Percentiles rank a stretch among this genome's conserved stretches.
Conservation (phyloP, 257 asterid species). For the Catharanthus roseus region DNA sequence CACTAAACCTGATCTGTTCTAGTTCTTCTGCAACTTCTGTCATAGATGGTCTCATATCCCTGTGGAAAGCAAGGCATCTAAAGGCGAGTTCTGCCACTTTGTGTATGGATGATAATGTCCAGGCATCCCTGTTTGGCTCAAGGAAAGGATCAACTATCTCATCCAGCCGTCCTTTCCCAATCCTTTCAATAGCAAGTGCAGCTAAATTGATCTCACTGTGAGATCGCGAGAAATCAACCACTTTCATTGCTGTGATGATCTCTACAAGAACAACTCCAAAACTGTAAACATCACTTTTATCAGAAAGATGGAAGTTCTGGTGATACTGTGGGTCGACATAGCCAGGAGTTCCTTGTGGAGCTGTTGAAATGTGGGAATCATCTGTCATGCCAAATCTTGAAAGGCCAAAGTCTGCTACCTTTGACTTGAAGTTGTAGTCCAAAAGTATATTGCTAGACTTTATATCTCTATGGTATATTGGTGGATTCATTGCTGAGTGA, state of each 20-base stretch:
- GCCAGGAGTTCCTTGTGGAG: slow-evolving; percentile 98
- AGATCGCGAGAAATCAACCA: slow-evolving; percentile 78
- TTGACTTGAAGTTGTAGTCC: slow-evolving; percentile 65
- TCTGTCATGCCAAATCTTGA: slow-evolving; percentile 85
- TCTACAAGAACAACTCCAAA: slow-evolving; percentile 97
- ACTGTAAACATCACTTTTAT: slow-evolving; percentile 92
- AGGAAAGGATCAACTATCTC: slow-evolving; percentile 75
- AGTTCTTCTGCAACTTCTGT: slow-evolving; percentile 89
- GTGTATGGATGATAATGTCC: slow-evolving; percentile 82
- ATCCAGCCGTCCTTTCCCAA: slow-evolving; percentile 75
- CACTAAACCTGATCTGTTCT: slow-evolving; percentile 71
- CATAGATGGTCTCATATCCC: slow-evolving; percentile 95
- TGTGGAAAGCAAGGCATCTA: slow-evolving; percentile 83
- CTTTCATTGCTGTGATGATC: slow-evolving; percentile 72
- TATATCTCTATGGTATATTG: slow-evolving; percentile 83
- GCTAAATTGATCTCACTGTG: slow-evolving; percentile 80
- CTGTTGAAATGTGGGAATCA: slow-evolving; percentile 89
- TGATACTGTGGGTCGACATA: slow-evolving; percentile 93
- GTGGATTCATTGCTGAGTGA: slow-evolving; percentile 74
- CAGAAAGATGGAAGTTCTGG: slow-evolving; percentile 91
- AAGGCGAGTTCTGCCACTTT: slow-evolving; percentile 86
- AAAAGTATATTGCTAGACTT: slow-evolving; percentile 82
- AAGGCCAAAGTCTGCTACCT: slow-evolving; percentile 91
- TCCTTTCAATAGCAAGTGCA: slow-evolving; percentile 73
- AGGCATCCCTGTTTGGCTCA: slow-evolving; percentile 83